Evolutionary conservation across 1,284 basidiomycete species (phyloP).

Genomic region (Austropuccinia psidii): DNA sequence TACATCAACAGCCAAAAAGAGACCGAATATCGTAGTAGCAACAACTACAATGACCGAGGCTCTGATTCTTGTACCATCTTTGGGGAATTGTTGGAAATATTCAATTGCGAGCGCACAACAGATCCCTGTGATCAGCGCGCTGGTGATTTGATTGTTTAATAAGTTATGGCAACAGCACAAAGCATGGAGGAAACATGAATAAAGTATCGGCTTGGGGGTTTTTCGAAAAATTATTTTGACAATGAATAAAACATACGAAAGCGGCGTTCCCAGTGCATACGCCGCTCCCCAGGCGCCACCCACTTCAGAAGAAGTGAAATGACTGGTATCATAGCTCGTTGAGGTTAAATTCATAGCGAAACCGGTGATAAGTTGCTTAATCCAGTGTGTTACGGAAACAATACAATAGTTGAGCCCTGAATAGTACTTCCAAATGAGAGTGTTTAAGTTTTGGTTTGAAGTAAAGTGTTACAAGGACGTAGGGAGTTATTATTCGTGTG

Average conservation of each 20-base stretch:
- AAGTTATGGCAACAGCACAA: neutral
- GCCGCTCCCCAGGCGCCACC: conserved; percentile 36
- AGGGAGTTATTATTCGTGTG: too few species aligned
- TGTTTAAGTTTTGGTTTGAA: too few species aligned
- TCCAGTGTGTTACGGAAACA: too few species aligned
- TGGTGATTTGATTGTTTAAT: neutral
- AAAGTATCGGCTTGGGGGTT: neutral
- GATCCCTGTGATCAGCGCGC: conserved; percentile 30
- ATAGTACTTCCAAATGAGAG: too few species aligned
- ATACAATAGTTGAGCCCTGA: too few species aligned
- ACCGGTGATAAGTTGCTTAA: too few species aligned
- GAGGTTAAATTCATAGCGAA: neutral
- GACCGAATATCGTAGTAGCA: conserved; percentile 22
- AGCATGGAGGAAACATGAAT: neutral
- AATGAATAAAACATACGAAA: conserved; percentile 11
- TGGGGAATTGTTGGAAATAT: conserved; percentile 35
- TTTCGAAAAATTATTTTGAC: neutral
- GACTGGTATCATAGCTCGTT: neutral
- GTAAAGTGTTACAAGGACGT: too few species aligned
- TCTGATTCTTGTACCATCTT: conserved; percentile 24
- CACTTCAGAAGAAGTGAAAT: conserved; percentile 8
- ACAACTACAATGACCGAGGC: conserved; percentile 33
- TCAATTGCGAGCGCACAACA: conserved; percentile 31
- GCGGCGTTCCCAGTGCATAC: conserved; percentile 35
- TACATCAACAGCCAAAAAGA: conserved; percentile 33